Evolutionary conservation across 83 land plant species (phyloP), one percentile per base, ranked within the genome.

Genomic region (Diphasiastrum complanatum): DNA sequence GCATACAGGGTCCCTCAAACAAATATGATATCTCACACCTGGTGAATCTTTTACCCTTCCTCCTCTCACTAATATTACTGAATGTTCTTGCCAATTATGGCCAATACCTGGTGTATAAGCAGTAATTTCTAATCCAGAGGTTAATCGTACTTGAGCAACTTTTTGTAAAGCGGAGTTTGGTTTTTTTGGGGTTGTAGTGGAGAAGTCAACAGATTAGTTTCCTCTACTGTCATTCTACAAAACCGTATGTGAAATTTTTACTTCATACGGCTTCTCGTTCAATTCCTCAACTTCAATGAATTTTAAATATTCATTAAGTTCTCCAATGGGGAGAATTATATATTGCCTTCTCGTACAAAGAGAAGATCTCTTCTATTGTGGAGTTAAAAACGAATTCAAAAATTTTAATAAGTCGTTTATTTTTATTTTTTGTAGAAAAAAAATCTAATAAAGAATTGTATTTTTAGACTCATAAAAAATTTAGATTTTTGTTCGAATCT

Each of bases 31-130:
- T 18, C 65, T 68, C n/a, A 68, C 68, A 40, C 51, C 49, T 0
- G 67, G 53, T 25, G 60, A 45, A 27, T 60, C 71, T 33, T 68
- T 68, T 11, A 68, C 74, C 60, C 61, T 62, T 22, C 70, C 70
- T 0, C 60, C 33, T 37, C 69, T 51, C n/a, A 63, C 60, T 20
- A 70, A 37, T 5, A 70, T 61, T 57, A 64, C 70, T 26, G 43
- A 63, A 51, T 63, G 74, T 53, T 70, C 60, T 43, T 63, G 69
- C 46, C 48, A 63, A 63, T 70, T 63, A 50, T 70, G 74, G 68
- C 69, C 69, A 45, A 54, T 46, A 53, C 74, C 48, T 50, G 60
- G 74, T 40, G 63, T 70, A 36, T 63, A 70, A 41, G 69, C 70
- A 14, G 32, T 64, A 2, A 64, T 63, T 26, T 33, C 67, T n/a